Conservation (phyloP, 345 rosid genomes). For the Isatis tinctoria region DNA sequence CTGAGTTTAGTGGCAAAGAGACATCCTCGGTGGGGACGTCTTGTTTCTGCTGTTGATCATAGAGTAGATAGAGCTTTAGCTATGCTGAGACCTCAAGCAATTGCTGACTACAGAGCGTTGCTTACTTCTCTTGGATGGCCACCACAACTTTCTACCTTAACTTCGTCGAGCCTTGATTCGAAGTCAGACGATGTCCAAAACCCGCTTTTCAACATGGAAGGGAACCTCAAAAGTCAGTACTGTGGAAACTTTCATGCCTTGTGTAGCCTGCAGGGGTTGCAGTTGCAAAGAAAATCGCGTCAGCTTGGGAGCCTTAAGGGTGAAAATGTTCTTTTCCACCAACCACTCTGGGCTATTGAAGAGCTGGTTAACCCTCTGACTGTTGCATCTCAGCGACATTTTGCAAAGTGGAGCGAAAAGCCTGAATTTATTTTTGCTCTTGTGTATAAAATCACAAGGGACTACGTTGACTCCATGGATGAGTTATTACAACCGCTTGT, state of each 20-base stretch:
- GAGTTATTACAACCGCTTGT: slow-evolving; percentile 91
- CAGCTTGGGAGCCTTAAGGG: slow-evolving; percentile 68
- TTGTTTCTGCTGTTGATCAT: slow-evolving; percentile 84
- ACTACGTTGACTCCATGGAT: slow-evolving; percentile 86
- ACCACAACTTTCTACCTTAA: slow-evolving; percentile 61
- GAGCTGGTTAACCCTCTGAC: slow-evolving; percentile 89
- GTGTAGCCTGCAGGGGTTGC: slow-evolving; percentile 78
- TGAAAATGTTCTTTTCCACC: slow-evolving; percentile 57
- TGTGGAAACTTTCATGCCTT: slow-evolving; percentile 79
- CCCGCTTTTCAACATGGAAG: slow-evolving; percentile 82
- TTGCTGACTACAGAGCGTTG: slow-evolving; percentile 78
- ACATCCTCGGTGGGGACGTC: slow-evolving; percentile 70
- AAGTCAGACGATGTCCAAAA: slow-evolving; percentile 48
- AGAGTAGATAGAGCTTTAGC: slow-evolving; percentile 93
- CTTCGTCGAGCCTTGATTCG: slow-evolving; percentile 47
- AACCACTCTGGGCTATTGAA: slow-evolving; percentile 97
- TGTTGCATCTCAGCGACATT: slow-evolving; percentile 68
- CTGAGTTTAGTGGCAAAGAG: slow-evolving; percentile 52
- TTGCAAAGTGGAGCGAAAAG: slow-evolving; percentile 73
- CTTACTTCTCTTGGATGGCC: slow-evolving; percentile 94
- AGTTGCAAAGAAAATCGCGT: slow-evolving; percentile 73
- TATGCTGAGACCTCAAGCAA: slow-evolving; percentile 82
- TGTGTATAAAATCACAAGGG: slow-evolving; percentile 75
- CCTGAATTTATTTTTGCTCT: slow-evolving; percentile 89
- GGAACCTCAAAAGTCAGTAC: slow-evolving; percentile 62